phyloP scores from a whole-genome alignment of 2,329 filamentous ascomycete species.

The Verticillium nonalfalfae region DNA sequence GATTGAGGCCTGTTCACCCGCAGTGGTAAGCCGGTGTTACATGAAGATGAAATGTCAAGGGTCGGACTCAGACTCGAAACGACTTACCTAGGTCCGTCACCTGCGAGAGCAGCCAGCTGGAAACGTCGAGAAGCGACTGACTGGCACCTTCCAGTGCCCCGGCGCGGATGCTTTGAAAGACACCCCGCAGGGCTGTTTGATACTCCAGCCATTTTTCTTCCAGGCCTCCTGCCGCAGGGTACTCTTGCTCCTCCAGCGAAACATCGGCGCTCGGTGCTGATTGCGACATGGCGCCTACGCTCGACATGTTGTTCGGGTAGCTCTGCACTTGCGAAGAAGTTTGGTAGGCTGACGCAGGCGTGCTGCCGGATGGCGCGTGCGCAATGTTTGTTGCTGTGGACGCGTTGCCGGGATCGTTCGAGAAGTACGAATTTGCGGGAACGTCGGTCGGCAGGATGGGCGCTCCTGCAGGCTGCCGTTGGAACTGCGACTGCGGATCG shows the following conservation, averaged over 20 bases:
- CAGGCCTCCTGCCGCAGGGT: slow-evolving; percentile 46
- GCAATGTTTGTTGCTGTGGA: slow-evolving; percentile 48
- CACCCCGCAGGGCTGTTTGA: slow-evolving; percentile 53
- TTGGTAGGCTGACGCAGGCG: slow-evolving; percentile 58
- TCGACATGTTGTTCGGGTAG: slow-evolving; percentile 33
- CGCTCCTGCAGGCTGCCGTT: slow-evolving; percentile 70
- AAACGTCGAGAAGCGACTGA: slow-evolving; percentile 45
- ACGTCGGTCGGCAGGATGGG: slow-evolving; percentile 65
- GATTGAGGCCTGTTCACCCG: slow-evolving; percentile 62
- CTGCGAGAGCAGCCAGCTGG: slow-evolving; percentile 49
- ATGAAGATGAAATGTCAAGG: too few species aligned
- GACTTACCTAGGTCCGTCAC: slow-evolving; percentile 48
- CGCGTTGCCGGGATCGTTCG: slow-evolving; percentile 56
- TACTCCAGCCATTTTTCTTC: slow-evolving; percentile 66
- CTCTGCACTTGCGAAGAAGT: slow-evolving; percentile 50
- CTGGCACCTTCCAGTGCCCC: slow-evolving; percentile 43
- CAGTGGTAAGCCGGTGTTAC: background rate
- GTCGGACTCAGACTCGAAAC: background rate
- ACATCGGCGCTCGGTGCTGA: slow-evolving; percentile 31
- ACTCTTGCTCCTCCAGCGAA: slow-evolving; percentile 52
- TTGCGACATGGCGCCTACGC: slow-evolving; percentile 38
- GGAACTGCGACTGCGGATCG: slow-evolving; percentile 69
- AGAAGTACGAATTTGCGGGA: slow-evolving; percentile 68
- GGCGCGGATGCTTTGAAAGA: slow-evolving; percentile 64
- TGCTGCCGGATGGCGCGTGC: slow-evolving; percentile 37